Conservation (phyloP, 2,329 filamentous ascomycete species). For the Xylaria sp. region DNA sequence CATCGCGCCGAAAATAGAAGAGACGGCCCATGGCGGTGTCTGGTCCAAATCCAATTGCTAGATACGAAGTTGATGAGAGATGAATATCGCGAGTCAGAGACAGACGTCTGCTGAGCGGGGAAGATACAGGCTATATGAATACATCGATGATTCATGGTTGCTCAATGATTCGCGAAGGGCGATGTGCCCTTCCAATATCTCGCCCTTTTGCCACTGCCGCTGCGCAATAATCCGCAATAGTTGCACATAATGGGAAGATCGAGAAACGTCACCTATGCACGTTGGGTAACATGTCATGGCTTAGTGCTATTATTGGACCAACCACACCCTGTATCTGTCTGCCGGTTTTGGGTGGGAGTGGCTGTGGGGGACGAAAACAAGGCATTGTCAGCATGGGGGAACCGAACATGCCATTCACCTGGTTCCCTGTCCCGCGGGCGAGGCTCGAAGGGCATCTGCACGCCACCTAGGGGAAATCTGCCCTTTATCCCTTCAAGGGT, state of each 20-base stretch:
- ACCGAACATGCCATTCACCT: not conserved
- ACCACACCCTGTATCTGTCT: conserved; percentile 1
- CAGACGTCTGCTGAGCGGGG: not conserved
- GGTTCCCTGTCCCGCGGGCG: not conserved
- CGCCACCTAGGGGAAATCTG: conserved; percentile 2
- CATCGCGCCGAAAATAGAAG: conserved; percentile 12
- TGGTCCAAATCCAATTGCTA: conserved; percentile 2
- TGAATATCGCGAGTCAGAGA: not conserved
- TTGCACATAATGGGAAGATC: conserved; percentile 8
- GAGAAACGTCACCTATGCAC: conserved; percentile 20
- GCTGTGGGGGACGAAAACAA: conserved; percentile 24
- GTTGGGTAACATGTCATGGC: conserved; percentile 25
- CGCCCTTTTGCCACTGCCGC: conserved; percentile 10
- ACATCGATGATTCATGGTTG: not conserved
- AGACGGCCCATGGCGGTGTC: conserved; percentile 28
- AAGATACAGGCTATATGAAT: conserved; percentile 24
- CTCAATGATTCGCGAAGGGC: conserved; percentile 7
- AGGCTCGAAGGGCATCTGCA: conserved; percentile 19
- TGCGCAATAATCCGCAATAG: not conserved
- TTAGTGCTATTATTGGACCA: conserved; percentile 30
- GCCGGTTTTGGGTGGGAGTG: conserved; percentile 20
- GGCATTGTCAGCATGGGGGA: conserved; percentile 14
- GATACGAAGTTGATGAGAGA: not conserved
- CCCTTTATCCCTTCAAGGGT: conserved; percentile 3
- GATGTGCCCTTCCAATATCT: conserved; percentile 29